These are phyloP conservation scores for Goniomonas avonlea DNA, from an alignment of 78 protist genomes.

Conservation along the genomic window DNA sequence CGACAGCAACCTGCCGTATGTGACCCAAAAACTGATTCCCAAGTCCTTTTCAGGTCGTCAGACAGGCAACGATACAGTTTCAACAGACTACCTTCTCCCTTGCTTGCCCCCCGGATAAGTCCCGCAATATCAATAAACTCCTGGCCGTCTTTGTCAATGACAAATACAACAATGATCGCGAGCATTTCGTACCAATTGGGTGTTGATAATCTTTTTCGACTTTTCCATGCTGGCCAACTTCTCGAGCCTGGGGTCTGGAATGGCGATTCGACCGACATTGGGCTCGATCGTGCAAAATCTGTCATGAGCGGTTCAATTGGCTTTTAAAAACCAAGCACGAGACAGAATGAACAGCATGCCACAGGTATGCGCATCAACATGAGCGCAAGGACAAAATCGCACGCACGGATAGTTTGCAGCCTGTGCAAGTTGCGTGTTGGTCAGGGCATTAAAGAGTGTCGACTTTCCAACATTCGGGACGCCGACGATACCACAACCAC, in stretches of 20 bases:
- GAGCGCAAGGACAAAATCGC: too few relatives aligned
- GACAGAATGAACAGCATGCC: too few relatives aligned
- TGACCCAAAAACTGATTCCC: slow-evolving; percentile 40
- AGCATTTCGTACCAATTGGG: slow-evolving; percentile 1
- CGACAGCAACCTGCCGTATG: slow-evolving; percentile 26
- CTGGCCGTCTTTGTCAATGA: not conserved
- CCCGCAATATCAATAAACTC: slow-evolving; percentile 25
- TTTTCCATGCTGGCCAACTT: not conserved
- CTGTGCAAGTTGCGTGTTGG: slow-evolving; percentile 11
- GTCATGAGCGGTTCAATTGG: too few relatives aligned
- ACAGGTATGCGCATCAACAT: too few relatives aligned
- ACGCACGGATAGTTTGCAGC: slow-evolving; percentile 36
- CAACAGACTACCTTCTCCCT: too few relatives aligned
- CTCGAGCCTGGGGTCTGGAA: slow-evolving; percentile 18
- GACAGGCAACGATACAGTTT: too few relatives aligned
- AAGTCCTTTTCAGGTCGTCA: too few relatives aligned
- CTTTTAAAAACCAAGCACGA: too few relatives aligned
- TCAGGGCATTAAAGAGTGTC: slow-evolving; percentile 7
- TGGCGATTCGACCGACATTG: slow-evolving; percentile 7
- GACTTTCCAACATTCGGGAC: slow-evolving; percentile 21
- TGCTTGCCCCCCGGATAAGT: slow-evolving; percentile 26
- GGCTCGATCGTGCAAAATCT: slow-evolving; percentile 34
- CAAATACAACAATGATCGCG: not conserved
- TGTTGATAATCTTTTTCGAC: not conserved
- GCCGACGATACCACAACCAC: slow-evolving; percentile 14